Conservation (phyloP, 345 rosid genomes). For the Ceriops decandra region DNA sequence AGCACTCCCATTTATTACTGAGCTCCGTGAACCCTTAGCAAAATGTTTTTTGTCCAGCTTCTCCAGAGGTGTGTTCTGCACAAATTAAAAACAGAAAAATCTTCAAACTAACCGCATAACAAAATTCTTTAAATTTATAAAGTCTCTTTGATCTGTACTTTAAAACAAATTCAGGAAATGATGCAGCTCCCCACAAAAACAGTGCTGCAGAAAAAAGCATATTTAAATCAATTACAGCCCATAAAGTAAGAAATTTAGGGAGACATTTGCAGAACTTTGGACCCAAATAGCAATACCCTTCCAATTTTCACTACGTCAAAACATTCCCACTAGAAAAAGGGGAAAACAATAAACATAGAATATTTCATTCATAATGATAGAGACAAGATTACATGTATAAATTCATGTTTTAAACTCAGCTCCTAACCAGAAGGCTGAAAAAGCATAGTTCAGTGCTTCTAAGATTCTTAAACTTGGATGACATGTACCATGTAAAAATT, state of each 20-base stretch:
- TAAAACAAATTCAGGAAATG: not conserved
- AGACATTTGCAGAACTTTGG: not conserved
- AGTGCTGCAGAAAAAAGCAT: not conserved
- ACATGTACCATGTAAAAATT: not conserved
- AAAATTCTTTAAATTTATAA: not conserved
- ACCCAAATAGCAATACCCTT: too few relatives aligned
- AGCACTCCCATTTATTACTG: slow-evolving; percentile 51
- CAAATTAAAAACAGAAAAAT: slow-evolving; percentile 14
- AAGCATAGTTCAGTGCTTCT: not conserved
- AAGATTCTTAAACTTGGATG: not conserved
- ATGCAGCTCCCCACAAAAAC: not conserved
- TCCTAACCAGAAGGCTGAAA: not conserved
- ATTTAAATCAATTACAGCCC: not conserved
- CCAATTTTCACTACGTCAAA: too few relatives aligned
- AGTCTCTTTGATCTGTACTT: not conserved
- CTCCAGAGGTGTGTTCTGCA: slow-evolving; percentile 76
- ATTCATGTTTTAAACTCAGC: too few relatives aligned
- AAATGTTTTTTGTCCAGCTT: slow-evolving; percentile 88
- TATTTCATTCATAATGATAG: not conserved
- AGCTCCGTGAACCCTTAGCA: slow-evolving; percentile 55
- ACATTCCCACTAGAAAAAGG: too few relatives aligned
- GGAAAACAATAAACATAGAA: too few relatives aligned
- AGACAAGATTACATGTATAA: too few relatives aligned
- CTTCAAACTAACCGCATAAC: not conserved
- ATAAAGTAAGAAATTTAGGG: not conserved